These are phyloP conservation scores for Suillus brevipes DNA, from an alignment of 768 basidiomycete species.

Conservation along the genomic window DNA sequence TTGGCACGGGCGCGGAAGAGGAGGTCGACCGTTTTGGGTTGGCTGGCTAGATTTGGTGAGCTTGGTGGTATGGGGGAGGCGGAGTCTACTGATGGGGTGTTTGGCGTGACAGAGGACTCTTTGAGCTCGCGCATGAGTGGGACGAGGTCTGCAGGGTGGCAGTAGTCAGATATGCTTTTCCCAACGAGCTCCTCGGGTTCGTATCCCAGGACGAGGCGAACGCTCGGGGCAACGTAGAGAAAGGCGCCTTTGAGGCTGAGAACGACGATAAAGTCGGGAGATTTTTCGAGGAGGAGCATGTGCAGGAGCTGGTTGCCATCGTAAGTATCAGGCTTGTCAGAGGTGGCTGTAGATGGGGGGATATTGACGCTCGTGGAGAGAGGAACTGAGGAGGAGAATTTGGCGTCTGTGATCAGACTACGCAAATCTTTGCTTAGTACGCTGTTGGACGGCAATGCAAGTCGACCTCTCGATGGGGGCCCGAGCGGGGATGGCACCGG, in stretches of 20 bases:
- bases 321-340: constrained; percentile 22
- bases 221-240: constrained; percentile 87
- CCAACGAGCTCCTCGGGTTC: constrained; percentile 83
- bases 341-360: constrained; percentile 25
- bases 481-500: constrained; percentile 11
- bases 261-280: constrained; percentile 85
- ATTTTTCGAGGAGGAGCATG: constrained; percentile 57
- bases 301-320: constrained; percentile 52
- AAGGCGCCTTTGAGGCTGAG: constrained; percentile 91
- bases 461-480: constrained; percentile 21
- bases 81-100: constrained; percentile 9
- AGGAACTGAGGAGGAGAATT: constrained; percentile 50
- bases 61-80: constrained; percentile 5
- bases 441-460: constrained; percentile 8
- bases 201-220: constrained; percentile 80
- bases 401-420: constrained; percentile 44
- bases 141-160: constrained; percentile 87
- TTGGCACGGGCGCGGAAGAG: constrained; percentile 83
- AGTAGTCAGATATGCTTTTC: constrained; percentile 73
- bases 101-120: constrained; percentile 46
- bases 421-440: constrained; percentile 55
- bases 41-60: constrained; percentile 5
- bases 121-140: constrained; percentile 92
- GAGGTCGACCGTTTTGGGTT: constrained; percentile 70
- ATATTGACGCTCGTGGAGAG: constrained; percentile 42